phyloP scores from a whole-genome alignment of 2,329 filamentous ascomycete species.

The Keithomyces neogunnii region DNA sequence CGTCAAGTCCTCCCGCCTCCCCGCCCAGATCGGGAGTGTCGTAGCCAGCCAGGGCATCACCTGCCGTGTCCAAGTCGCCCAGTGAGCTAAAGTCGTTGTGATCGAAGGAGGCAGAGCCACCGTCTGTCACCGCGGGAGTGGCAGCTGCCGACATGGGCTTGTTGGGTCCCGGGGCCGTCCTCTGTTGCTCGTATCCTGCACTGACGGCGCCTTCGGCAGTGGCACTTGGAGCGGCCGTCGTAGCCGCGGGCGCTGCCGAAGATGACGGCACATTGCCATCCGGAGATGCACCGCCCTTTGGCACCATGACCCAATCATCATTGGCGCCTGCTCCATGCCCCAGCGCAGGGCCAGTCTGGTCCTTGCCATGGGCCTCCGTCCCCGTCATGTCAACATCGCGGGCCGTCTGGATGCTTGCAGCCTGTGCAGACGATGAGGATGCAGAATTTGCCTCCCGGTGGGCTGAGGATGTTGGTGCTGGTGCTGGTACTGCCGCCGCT shows the following conservation, averaged over 20 bases:
- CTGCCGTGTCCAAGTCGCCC: slow-evolving; percentile 60
- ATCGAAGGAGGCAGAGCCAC: slow-evolving; percentile 38
- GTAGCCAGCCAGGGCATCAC: slow-evolving; percentile 62
- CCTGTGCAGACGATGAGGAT: slow-evolving; percentile 7
- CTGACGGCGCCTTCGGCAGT: background rate
- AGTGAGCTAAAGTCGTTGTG: slow-evolving; percentile 55
- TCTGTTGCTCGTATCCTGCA: slow-evolving; percentile 9
- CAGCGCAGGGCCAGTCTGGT: slow-evolving; percentile 33
- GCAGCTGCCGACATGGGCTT: slow-evolving; percentile 33
- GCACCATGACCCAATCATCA: slow-evolving; percentile 70
- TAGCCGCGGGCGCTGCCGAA: background rate
- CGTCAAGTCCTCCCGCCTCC: slow-evolving; percentile 37
- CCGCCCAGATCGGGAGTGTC: slow-evolving; percentile 45
- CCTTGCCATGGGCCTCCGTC: slow-evolving; percentile 28
- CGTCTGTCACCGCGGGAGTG: slow-evolving; percentile 34
- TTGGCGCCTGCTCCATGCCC: slow-evolving; percentile 39
- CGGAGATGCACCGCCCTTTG: slow-evolving; percentile 47
- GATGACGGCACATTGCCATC: slow-evolving; percentile 18
- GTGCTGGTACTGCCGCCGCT: background rate
- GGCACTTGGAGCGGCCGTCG: background rate
- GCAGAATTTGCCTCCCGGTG: slow-evolving; percentile 11
- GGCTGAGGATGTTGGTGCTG: background rate
- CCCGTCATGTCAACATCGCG: slow-evolving; percentile 45
- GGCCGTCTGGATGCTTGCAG: slow-evolving; percentile 6
- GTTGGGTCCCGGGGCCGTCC: slow-evolving; percentile 15